Evolutionary conservation across 2,329 filamentous ascomycete species (phyloP).

Genomic region (Ophiostoma novo-ulmi): DNA sequence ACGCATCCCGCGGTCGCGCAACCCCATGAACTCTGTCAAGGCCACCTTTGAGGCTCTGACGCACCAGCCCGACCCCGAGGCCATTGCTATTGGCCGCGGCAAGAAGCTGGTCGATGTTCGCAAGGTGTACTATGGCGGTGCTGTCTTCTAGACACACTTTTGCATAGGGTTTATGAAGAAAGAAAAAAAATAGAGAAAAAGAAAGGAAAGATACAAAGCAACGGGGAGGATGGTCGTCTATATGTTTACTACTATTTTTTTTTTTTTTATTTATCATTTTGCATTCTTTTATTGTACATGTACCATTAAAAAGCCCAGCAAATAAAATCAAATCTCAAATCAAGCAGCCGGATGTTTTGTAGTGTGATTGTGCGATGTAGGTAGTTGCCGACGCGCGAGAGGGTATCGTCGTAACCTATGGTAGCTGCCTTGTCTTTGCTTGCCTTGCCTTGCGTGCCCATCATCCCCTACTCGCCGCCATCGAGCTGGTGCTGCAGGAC

Average conservation of each 20-base stretch:
- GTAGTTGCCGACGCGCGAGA: slow-evolving; percentile 22
- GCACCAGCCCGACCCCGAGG: slow-evolving; percentile 80
- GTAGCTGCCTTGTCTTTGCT: too few species aligned
- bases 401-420: slow-evolving; percentile 22
- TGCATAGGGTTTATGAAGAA: background rate
- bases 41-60: slow-evolving; percentile 77
- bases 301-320: slow-evolving; percentile 13
- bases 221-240: background rate
- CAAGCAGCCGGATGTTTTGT: background rate
- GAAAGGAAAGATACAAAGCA: background rate
- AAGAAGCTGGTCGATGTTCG: slow-evolving; percentile 95
- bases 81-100: slow-evolving; percentile 80
- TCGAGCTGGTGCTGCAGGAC: slow-evolving; percentile 95
- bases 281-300: background rate
- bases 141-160: slow-evolving; percentile 47
- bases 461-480: slow-evolving; percentile 49
- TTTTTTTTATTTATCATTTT: slow-evolving; percentile 7
- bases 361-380: background rate
- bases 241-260: background rate
- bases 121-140: slow-evolving; percentile 93
- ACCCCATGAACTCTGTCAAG: slow-evolving; percentile 98
- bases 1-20: slow-evolving; percentile 75
- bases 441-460: background rate
- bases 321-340: slow-evolving; percentile 15
- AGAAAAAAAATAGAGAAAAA: background rate